Conservation (phyloP, 768 basidiomycete genomes). For the Phylloporus sp. region DNA sequence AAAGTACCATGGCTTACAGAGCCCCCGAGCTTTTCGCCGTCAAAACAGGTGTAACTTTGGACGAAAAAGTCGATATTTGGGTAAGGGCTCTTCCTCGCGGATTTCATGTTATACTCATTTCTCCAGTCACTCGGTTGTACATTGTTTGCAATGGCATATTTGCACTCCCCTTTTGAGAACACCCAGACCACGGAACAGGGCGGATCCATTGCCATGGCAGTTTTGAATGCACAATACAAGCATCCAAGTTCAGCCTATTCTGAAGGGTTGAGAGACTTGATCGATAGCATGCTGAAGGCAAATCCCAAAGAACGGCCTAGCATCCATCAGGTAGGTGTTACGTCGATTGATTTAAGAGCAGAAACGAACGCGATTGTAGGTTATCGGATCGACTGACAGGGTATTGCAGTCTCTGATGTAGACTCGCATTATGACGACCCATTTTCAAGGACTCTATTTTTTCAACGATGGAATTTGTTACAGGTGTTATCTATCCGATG, state of each 20-base stretch:
- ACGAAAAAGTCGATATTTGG: slow-evolving; percentile 98
- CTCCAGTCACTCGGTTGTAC: slow-evolving; percentile 93
- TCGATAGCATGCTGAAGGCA: slow-evolving; percentile 80
- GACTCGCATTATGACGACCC: background rate
- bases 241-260: slow-evolving; percentile 87
- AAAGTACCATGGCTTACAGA: slow-evolving; percentile 97
- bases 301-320: slow-evolving; percentile 81
- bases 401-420: slow-evolving; percentile 58
- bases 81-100: slow-evolving; percentile 39
- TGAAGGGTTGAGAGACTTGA: slow-evolving; percentile 74
- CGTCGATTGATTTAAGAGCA: background rate
- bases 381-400: slow-evolving; percentile 61
- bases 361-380: slow-evolving; percentile 36
- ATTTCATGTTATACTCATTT: slow-evolving; percentile 6
- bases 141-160: slow-evolving; percentile 90
- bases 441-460: slow-evolving; percentile 1
- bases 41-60: slow-evolving; percentile 79
- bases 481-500: slow-evolving; percentile 8
- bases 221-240: slow-evolving; percentile 87
- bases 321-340: slow-evolving; percentile 67
- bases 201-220: slow-evolving; percentile 97
- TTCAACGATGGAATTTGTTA: slow-evolving; percentile 5
- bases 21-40: slow-evolving; percentile 98
- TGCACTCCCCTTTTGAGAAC: slow-evolving; percentile 95
- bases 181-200: slow-evolving; percentile 90